These are phyloP conservation scores for Hericium rajendrae DNA, from an alignment of 768 basidiomycete genomes.

Conservation along the genomic window DNA sequence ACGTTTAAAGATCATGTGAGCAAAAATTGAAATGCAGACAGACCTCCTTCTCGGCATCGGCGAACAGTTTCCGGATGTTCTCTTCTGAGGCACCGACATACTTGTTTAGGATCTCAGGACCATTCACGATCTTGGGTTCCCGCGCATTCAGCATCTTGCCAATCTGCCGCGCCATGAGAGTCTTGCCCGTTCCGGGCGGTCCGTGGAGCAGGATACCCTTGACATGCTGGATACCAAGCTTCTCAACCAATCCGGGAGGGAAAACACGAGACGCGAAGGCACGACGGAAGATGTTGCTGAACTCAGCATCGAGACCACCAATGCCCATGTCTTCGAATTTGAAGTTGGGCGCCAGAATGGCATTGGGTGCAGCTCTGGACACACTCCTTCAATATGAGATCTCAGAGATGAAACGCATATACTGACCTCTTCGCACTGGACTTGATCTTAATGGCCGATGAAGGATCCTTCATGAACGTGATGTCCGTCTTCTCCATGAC, in stretches of 20 bases:
- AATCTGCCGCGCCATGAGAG: conserved; percentile 94
- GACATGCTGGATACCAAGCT: conserved; percentile 95
- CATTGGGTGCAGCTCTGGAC: conserved; percentile 76
- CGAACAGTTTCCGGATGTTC: conserved; percentile 94
- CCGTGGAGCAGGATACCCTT: conserved; percentile 97
- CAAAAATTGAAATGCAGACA: conserved; percentile 12
- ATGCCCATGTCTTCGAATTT: conserved; percentile 99
- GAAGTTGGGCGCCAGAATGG: conserved; percentile 95
- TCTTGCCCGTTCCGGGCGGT: conserved; percentile 98
- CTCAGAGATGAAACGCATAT: not conserved
- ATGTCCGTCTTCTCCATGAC: conserved; percentile 90
- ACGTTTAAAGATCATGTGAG: conserved; percentile 1
- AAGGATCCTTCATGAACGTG: conserved; percentile 75
- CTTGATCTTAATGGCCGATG: conserved; percentile 82
- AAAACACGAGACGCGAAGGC: conserved; percentile 99
- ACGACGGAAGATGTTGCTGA: conserved; percentile 93
- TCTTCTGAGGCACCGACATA: conserved; percentile 97
- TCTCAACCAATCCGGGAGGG: conserved; percentile 92
- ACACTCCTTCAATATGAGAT: conserved; percentile 5
- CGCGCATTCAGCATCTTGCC: conserved; percentile 98
- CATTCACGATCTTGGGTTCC: conserved; percentile 97
- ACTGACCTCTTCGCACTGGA: conserved; percentile 78
- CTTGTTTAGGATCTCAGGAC: conserved; percentile 95
- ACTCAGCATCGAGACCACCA: conserved; percentile 92
- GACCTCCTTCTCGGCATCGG: conserved; percentile 97